These are phyloP conservation scores for Phytopythium aichiense DNA, from an alignment of 352 stramenopile genomes.

Conservation along the genomic window DNA sequence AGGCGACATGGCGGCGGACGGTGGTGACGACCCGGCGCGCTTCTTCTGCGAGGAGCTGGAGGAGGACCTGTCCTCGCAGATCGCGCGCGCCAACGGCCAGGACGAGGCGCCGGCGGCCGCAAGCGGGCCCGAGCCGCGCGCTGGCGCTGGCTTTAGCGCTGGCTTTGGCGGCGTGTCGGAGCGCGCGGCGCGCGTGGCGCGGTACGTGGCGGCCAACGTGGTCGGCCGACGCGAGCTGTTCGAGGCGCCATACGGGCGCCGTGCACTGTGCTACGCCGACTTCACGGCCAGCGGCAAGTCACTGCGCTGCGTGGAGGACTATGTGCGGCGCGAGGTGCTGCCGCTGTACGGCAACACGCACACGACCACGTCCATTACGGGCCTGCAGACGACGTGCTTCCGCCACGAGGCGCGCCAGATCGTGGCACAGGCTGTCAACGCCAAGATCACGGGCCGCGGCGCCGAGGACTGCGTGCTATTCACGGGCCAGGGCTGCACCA, in stretches of 20 bases:
- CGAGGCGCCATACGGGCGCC: slow-evolving; percentile 61
- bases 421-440: slow-evolving; percentile 88
- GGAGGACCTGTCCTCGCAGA: slow-evolving; percentile 46
- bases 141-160: not conserved
- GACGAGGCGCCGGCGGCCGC: not conserved
- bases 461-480: slow-evolving; percentile 96
- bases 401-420: slow-evolving; percentile 94
- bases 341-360: slow-evolving; percentile 98
- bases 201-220: slow-evolving; percentile 38
- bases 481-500: slow-evolving; percentile 82
- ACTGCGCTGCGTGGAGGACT: slow-evolving; percentile 87
- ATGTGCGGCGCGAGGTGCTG: slow-evolving; percentile 83
- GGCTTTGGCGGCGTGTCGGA: not conserved
- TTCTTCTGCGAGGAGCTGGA: slow-evolving; percentile 83
- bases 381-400: slow-evolving; percentile 91
- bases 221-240: slow-evolving; percentile 46
- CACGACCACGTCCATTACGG: slow-evolving; percentile 85
- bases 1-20: slow-evolving; percentile 8
- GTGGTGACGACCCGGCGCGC: slow-evolving; percentile 30
- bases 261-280: slow-evolving; percentile 92
- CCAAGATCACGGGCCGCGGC: slow-evolving; percentile 86
- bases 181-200: slow-evolving; percentile 21
- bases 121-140: not conserved
- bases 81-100: slow-evolving; percentile 22
- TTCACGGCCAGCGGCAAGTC: slow-evolving; percentile 92